phyloP scores from a whole-genome alignment of 1,284 basidiomycete genomes.

The Wallemia ichthyophaga region DNA sequence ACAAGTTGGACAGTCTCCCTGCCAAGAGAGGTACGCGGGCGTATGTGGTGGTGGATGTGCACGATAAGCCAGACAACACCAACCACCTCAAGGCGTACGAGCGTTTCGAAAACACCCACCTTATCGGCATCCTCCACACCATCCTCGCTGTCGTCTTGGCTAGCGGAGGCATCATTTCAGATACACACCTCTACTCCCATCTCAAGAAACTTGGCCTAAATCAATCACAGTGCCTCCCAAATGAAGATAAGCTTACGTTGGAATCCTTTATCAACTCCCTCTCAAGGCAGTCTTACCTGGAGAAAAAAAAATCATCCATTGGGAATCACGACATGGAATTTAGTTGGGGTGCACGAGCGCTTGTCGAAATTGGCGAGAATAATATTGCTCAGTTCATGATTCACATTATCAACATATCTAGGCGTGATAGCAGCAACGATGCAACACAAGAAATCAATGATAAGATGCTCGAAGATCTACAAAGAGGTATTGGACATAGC shows the following conservation, averaged over 20 bases:
- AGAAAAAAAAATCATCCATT: neutral
- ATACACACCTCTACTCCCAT: neutral
- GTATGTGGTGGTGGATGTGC: neutral
- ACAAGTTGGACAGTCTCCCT: neutral
- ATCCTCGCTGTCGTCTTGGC: neutral
- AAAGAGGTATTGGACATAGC: neutral
- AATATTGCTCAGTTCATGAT: neutral
- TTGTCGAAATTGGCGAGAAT: neutral
- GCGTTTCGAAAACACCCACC: neutral
- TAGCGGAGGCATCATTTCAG: neutral
- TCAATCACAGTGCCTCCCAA: neutral
- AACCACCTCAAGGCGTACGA: neutral
- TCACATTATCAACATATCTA: neutral
- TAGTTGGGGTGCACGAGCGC: neutral
- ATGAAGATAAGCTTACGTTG: neutral
- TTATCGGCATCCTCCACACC: neutral
- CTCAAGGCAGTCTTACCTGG: neutral
- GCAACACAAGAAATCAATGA: neutral
- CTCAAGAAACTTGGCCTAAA: neutral
- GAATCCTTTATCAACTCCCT: neutral
- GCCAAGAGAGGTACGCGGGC: neutral
- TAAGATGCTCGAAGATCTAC: neutral
- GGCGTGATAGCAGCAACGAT: neutral
- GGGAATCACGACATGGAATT: neutral
- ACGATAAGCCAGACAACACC: neutral